phyloP scores from a whole-genome alignment of 1,284 basidiomycete species.

The Trichosporon asahii region DNA sequence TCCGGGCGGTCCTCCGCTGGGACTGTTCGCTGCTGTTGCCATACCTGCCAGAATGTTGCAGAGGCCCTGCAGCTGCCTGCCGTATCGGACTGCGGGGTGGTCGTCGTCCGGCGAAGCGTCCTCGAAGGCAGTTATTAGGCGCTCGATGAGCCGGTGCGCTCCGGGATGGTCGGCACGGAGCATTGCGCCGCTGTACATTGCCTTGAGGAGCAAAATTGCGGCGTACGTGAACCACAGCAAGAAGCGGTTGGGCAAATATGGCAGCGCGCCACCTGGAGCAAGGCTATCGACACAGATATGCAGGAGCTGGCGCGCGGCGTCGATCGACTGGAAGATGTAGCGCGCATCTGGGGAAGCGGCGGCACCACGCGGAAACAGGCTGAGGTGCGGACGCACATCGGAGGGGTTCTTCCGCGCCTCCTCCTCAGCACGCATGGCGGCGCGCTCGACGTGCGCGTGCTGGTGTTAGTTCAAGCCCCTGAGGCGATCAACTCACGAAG shows the following conservation, averaged over 20 bases:
- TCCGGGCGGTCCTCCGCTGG: slow-evolving; percentile 28
- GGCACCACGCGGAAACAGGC: slow-evolving; percentile 47
- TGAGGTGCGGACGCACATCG: slow-evolving; percentile 31
- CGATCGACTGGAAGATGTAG: slow-evolving; percentile 49
- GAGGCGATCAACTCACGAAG: slow-evolving; percentile 40
- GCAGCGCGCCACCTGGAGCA: slow-evolving; percentile 47
- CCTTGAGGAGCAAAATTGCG: slow-evolving; percentile 48
- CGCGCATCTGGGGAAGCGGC: slow-evolving; percentile 48
- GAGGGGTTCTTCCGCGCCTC: slow-evolving; percentile 28
- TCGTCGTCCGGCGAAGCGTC: slow-evolving; percentile 41
- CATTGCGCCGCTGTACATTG: slow-evolving; percentile 53
- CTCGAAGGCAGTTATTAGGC: slow-evolving; percentile 40
- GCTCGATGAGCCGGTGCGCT: slow-evolving; percentile 42
- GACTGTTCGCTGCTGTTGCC: slow-evolving; percentile 32
- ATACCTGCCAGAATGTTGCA: slow-evolving; percentile 39
- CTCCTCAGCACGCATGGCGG: slow-evolving; percentile 45
- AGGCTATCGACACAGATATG: slow-evolving; percentile 49
- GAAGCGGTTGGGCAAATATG: slow-evolving; percentile 48
- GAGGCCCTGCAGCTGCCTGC: slow-evolving; percentile 38
- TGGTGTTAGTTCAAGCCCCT: slow-evolving; percentile 28
- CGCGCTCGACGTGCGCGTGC: slow-evolving; percentile 52
- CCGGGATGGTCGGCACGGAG: slow-evolving; percentile 42
- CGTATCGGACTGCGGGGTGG: slow-evolving; percentile 48
- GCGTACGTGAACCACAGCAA: slow-evolving; percentile 51
- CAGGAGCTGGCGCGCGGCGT: slow-evolving; percentile 47